These are phyloP conservation scores for Trametes cingulata DNA, from an alignment of 768 basidiomycete genomes.

Conservation along the genomic window DNA sequence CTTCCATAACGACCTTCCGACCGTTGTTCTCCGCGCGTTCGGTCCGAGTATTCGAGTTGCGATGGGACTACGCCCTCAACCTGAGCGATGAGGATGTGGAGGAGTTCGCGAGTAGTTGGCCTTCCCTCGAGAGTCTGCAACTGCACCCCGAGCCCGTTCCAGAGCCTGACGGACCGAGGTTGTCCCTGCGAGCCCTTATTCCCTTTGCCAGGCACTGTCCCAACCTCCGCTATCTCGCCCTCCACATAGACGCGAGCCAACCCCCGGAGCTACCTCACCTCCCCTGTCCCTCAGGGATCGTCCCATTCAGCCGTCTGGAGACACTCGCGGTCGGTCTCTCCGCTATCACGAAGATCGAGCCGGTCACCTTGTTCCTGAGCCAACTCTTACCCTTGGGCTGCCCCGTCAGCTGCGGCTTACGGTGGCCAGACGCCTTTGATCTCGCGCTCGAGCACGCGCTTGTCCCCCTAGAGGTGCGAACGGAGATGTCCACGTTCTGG, in stretches of 20 bases:
- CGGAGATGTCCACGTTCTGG: slow-evolving; percentile 26
- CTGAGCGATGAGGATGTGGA: slow-evolving; percentile 30
- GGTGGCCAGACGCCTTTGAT: slow-evolving; percentile 44
- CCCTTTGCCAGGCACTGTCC: slow-evolving; percentile 43
- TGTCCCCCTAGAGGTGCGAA: slow-evolving; percentile 21
- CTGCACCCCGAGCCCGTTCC: slow-evolving; percentile 33
- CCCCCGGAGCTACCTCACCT: slow-evolving; percentile 13
- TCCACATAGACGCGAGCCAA: slow-evolving; percentile 39
- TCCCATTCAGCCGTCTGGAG: slow-evolving; percentile 27
- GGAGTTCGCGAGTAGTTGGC: slow-evolving; percentile 30
- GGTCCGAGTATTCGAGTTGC: slow-evolving; percentile 37
- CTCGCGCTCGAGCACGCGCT: slow-evolving; percentile 29
- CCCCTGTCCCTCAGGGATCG: background rate
- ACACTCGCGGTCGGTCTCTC: slow-evolving; percentile 56
- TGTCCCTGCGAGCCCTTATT: slow-evolving; percentile 39
- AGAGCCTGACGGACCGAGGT: slow-evolving; percentile 21
- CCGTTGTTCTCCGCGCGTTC: slow-evolving; percentile 37
- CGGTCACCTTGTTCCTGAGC: slow-evolving; percentile 56
- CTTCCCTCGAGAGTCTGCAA: slow-evolving; percentile 27
- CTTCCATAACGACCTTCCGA: slow-evolving; percentile 38
- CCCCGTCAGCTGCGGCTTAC: slow-evolving; percentile 47
- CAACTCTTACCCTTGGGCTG: slow-evolving; percentile 50
- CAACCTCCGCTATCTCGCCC: slow-evolving; percentile 37
- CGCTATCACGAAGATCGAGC: slow-evolving; percentile 41
- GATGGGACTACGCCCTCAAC: slow-evolving; percentile 34